Percentiles rank a stretch among this genome's conserved stretches.
phyloP scores from a whole-genome alignment of 345 rosid genomes.

The Syzygium jambos region DNA sequence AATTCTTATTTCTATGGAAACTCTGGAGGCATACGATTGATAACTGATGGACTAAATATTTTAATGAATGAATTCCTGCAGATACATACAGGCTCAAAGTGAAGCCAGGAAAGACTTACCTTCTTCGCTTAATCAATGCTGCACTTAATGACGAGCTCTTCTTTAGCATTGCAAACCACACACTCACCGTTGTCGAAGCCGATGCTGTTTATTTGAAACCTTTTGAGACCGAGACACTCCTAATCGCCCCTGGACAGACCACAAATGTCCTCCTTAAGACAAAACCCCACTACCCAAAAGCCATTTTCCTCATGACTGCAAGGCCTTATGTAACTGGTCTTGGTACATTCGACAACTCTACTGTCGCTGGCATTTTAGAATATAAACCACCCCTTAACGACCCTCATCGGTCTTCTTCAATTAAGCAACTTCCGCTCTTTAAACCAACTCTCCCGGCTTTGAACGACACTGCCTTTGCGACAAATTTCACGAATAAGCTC shows the following conservation, averaged over 20 bases:
- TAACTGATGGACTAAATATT: neutral
- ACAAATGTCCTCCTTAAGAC: conserved; percentile 34
- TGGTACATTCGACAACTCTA: conserved; percentile 48
- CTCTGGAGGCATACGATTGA: neutral
- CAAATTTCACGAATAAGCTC: conserved; percentile 36
- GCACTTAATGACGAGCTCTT: conserved; percentile 51
- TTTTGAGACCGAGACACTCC: conserved; percentile 24
- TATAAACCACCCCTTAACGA: conserved; percentile 12
- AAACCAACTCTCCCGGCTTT: conserved; percentile 44
- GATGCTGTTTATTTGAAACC: conserved; percentile 37
- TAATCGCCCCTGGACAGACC: conserved; percentile 41
- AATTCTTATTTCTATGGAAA: neutral
- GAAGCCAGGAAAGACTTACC: conserved; percentile 39
- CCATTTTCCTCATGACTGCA: conserved; percentile 49
- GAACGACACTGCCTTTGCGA: conserved; percentile 43
- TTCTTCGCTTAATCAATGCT: conserved; percentile 35
- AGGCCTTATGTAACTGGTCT: conserved; percentile 60
- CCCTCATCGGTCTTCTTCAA: conserved; percentile 12
- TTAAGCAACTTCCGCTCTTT: conserved; percentile 29
- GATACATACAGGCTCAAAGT: conserved; percentile 39
- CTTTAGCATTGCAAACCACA: conserved; percentile 48
- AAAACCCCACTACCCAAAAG: conserved; percentile 26
- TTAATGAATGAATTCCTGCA: neutral
- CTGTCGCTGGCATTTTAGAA: conserved; percentile 26
- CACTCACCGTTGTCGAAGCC: conserved; percentile 28